A percentile compares a stretch with the other conserved stretches of the same genome.
Conservation (phyloP, 345 rosid species). For the Populus alba region DNA sequence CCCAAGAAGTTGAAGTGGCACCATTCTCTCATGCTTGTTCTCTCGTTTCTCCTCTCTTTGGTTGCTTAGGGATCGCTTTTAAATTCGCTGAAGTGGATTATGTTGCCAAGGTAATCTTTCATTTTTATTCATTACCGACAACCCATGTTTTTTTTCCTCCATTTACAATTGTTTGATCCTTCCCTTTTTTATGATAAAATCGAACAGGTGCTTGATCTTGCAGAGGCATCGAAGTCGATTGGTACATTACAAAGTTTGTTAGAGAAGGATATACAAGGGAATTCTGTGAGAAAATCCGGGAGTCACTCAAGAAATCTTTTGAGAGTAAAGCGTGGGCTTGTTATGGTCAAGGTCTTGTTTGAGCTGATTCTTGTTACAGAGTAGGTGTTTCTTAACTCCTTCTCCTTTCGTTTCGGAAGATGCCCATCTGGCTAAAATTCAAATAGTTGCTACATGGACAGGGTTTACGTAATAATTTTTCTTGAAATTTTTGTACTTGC, state of each 20-base stretch:
- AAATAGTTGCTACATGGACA: background rate
- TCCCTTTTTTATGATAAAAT: background rate
- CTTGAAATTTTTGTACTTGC: background rate
- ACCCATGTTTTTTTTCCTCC: background rate
- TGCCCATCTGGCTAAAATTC: background rate
- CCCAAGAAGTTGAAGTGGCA: constrained; percentile 50
- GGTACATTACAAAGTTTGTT: constrained; percentile 50
- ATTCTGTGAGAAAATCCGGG: constrained; percentile 63
- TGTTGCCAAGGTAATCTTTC: constrained; percentile 67
- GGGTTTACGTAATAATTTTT: background rate
- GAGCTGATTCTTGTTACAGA: constrained; percentile 64
- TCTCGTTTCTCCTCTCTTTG: constrained; percentile 86
- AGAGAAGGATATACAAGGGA: constrained; percentile 52
- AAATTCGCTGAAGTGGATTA: constrained; percentile 95
- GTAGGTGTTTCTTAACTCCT: constrained; percentile 34
- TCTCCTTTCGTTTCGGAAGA: background rate
- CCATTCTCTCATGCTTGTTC: constrained; percentile 83
- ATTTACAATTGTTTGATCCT: background rate
- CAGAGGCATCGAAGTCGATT: constrained; percentile 63
- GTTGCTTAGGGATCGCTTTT: constrained; percentile 89
- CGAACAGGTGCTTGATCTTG: constrained; percentile 74
- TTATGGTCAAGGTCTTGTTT: constrained; percentile 86
- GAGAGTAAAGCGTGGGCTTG: constrained; percentile 95
- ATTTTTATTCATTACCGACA: background rate
- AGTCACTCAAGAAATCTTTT: constrained; percentile 87